These are phyloP conservation scores for Albatrellus sp. DNA, from an alignment of 1,284 basidiomycete species.

Conservation along the genomic window DNA sequence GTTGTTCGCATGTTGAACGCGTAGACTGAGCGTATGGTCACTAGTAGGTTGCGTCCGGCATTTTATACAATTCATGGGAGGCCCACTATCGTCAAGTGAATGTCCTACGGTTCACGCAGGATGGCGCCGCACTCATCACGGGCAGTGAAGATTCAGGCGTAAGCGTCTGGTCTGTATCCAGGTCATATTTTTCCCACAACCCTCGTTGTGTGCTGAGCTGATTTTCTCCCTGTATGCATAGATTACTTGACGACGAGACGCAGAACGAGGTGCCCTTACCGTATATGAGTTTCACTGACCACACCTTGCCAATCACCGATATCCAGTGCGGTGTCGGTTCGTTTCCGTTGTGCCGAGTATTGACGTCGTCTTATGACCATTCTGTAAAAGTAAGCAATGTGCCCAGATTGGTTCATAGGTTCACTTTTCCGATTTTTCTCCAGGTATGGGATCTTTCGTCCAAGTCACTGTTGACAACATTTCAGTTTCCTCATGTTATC, in stretches of 20 bases:
- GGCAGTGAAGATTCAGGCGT: conserved; percentile 85
- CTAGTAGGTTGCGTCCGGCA: conserved; percentile 74
- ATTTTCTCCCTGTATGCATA: conserved; percentile 15
- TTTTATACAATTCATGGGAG: conserved; percentile 83
- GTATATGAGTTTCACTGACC: conserved; percentile 77
- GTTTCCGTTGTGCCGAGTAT: conserved; percentile 68
- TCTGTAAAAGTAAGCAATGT: conserved; percentile 68
- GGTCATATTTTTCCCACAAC: conserved; percentile 30
- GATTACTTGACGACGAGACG: conserved; percentile 57
- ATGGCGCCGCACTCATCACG: conserved; percentile 72
- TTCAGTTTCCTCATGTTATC: conserved; percentile 69
- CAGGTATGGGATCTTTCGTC: conserved; percentile 78
- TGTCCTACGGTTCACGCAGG: conserved; percentile 72
- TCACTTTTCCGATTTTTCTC: conserved; percentile 4
- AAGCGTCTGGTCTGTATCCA: conserved; percentile 82
- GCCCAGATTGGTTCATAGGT: no score
- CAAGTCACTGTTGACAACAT: conserved; percentile 72
- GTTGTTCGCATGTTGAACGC: conserved; percentile 2
- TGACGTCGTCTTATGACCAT: conserved; percentile 80
- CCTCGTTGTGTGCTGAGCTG: not conserved
- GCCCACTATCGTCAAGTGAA: conserved; percentile 89
- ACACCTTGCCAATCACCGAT: conserved; percentile 83
- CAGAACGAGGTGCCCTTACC: conserved; percentile 66
- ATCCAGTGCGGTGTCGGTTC: conserved; percentile 67
- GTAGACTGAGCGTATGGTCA: conserved; percentile 7